A percentile compares a stretch with the other conserved stretches of the same genome.
Evolutionary conservation across 805 yeast species (phyloP).

Genomic region (Cyberlindnera xylosilytica): DNA sequence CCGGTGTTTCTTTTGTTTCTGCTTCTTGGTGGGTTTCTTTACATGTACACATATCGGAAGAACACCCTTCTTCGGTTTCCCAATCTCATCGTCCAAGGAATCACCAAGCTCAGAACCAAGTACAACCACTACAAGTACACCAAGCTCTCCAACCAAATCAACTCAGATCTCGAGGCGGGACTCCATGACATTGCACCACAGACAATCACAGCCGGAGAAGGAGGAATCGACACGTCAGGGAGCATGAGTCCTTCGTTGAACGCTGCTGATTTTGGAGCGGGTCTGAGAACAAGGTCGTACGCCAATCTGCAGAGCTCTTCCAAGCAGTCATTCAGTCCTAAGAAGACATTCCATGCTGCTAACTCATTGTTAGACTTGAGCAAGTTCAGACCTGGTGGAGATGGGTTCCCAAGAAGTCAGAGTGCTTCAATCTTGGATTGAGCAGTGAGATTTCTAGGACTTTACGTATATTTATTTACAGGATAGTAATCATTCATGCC

Average conservation of each 20-base stretch:
- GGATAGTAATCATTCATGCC: too few species aligned
- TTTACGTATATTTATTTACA: too few species aligned
- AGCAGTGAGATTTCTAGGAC: too few species aligned
- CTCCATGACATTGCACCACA: conserved; percentile 9
- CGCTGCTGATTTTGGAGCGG: conserved; percentile 10
- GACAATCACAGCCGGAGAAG: conserved; percentile 1
- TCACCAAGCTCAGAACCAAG: conserved; percentile 15
- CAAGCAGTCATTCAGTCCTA: conserved; percentile 11
- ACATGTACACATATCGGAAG: conserved; percentile 14
- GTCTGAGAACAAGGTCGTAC: conserved; percentile 25
- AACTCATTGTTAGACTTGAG: conserved; percentile 22
- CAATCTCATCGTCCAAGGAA: conserved; percentile 12
- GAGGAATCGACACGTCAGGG: conserved; percentile 17
- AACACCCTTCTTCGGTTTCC: conserved; percentile 15
- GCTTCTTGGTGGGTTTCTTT: conserved; percentile 2
- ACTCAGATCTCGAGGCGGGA: conserved; percentile 25
- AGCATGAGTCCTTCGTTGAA: conserved; percentile 22
- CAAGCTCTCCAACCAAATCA: conserved; percentile 17
- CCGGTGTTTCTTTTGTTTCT: conserved; percentile 9
- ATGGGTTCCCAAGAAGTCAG: conserved; percentile 5
- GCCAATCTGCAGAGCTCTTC: conserved; percentile 19
- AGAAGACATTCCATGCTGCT: conserved; percentile 15
- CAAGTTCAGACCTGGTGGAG: conserved; percentile 17
- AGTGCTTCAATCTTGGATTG: conserved; percentile 4
- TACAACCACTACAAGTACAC: conserved; percentile 21